These are phyloP conservation scores for Arthrobotrys iridis DNA, from an alignment of 2,329 filamentous ascomycete species.

Conservation along the genomic window DNA sequence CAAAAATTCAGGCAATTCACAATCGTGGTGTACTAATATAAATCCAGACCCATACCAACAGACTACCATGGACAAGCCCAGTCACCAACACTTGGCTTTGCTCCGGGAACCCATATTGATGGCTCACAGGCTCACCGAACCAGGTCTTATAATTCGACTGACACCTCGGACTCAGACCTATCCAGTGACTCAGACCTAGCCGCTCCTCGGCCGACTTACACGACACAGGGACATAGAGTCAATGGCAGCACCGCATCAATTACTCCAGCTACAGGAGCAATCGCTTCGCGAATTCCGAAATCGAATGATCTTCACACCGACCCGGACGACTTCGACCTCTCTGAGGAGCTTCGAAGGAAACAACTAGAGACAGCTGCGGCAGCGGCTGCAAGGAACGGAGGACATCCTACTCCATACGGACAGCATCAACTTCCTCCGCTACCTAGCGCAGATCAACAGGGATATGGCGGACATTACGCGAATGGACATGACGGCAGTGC, in stretches of 20 bases:
- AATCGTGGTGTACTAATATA: constrained; percentile 11
- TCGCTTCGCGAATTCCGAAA: constrained; percentile 37
- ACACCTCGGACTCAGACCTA: constrained; percentile 31
- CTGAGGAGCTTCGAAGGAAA: constrained; percentile 38
- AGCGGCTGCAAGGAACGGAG: constrained; percentile 24
- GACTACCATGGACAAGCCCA: constrained; percentile 35
- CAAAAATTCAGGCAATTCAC: too few species aligned
- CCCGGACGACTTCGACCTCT: constrained; percentile 33
- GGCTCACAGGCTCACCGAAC: constrained; percentile 23
- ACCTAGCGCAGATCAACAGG: constrained; percentile 21
- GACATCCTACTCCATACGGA: constrained; percentile 8
- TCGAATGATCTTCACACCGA: constrained; percentile 38
- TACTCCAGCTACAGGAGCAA: constrained; percentile 36
- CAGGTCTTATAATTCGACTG: constrained; percentile 27
- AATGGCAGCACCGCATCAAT: constrained; percentile 23
- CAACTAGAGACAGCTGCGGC: constrained; percentile 29
- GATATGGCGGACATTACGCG: constrained; percentile 28
- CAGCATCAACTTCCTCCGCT: constrained; percentile 29
- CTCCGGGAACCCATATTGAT: not conserved
- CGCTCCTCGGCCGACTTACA: constrained; percentile 23
- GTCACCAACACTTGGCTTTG: constrained; percentile 41
- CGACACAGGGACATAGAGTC: constrained; percentile 25
- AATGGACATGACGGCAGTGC: constrained; percentile 47
- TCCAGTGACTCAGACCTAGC: constrained; percentile 37
- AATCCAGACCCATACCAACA: constrained; percentile 28